A percentile compares a stretch with the other conserved stretches of the same genome.
Conservation (phyloP, 2,329 filamentous ascomycete genomes). For the Chrysosporium keratinophilum region DNA sequence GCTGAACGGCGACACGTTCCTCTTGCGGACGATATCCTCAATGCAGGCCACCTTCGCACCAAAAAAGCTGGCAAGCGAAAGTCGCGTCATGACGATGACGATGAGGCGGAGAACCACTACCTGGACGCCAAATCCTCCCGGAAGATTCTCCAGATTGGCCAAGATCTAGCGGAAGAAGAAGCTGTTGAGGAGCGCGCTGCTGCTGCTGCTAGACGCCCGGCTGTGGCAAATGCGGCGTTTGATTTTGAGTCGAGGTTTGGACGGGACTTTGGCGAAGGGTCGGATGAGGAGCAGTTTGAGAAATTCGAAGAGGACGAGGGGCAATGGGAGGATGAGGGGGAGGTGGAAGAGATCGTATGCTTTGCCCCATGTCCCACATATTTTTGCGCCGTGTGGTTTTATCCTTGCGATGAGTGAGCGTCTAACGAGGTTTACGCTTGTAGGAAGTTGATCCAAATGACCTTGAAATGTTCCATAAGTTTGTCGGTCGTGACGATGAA, state of each 20-base stretch:
- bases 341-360: slow-evolving; percentile 40
- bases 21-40: slow-evolving; percentile 74
- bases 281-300: slow-evolving; percentile 37
- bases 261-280: slow-evolving; percentile 40
- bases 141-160: slow-evolving; percentile 80
- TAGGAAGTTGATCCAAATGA: slow-evolving; percentile 81
- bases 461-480: slow-evolving; percentile 81
- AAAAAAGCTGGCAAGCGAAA: slow-evolving; percentile 66
- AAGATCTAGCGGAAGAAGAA: slow-evolving; percentile 79
- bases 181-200: slow-evolving; percentile 39
- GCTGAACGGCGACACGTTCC: slow-evolving; percentile 70
- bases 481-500: slow-evolving; percentile 64
- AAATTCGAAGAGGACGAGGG: slow-evolving; percentile 47
- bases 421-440: not conserved
- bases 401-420: not conserved
- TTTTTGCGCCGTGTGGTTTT: not conserved
- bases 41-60: slow-evolving; percentile 59
- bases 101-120: slow-evolving; percentile 56
- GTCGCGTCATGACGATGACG: slow-evolving; percentile 45
- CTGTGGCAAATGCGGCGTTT: slow-evolving; percentile 50
- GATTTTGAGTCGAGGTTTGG: slow-evolving; percentile 68
- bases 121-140: slow-evolving; percentile 80
- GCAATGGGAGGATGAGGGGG: slow-evolving; percentile 68
- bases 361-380: too few species aligned
- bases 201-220: slow-evolving; percentile 25